phyloP scores from a whole-genome alignment of 1,284 basidiomycete genomes.

The Rhodotorula sp. region DNA sequence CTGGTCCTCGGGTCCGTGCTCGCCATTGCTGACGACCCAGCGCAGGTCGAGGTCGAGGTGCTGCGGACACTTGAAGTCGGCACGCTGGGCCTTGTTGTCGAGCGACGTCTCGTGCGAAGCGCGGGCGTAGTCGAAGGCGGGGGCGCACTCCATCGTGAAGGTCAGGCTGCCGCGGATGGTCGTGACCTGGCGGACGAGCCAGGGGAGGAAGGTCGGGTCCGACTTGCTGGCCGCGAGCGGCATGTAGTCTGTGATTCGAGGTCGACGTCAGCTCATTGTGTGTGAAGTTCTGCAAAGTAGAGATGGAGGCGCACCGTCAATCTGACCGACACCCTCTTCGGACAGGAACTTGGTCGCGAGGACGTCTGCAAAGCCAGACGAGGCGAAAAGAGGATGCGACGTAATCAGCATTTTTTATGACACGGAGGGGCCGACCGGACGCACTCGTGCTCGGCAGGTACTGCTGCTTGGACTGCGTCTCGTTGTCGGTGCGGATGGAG shows the following conservation, averaged over 20 bases:
- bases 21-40: constrained; percentile 55
- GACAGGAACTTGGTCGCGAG: constrained; percentile 45
- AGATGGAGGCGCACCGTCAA: constrained; percentile 12
- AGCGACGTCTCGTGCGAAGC: constrained; percentile 65
- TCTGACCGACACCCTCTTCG: constrained; percentile 41
- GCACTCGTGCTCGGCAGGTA: constrained; percentile 26
- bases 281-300: too few relatives aligned
- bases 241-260: constrained; percentile 63
- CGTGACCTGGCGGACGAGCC: constrained; percentile 85
- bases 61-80: constrained; percentile 62
- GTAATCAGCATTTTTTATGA: too few relatives aligned
- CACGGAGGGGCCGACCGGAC: too few relatives aligned
- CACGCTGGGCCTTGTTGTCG: constrained; percentile 54
- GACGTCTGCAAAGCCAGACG: constrained; percentile 33
- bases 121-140: constrained; percentile 89
- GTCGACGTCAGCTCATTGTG: not conserved
- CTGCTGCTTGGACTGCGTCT: constrained; percentile 42
- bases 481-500: constrained; percentile 57
- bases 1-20: constrained; percentile 18
- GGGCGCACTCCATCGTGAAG: constrained; percentile 73
- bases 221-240: constrained; percentile 61
- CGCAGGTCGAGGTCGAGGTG: constrained; percentile 70
- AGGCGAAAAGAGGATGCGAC: not conserved
- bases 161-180: constrained; percentile 75
- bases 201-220: constrained; percentile 70